Evolutionary conservation across 1,284 basidiomycete species (phyloP), one percentile per base, ranked within the genome.

Genomic region (Peniophora sp.): DNA sequence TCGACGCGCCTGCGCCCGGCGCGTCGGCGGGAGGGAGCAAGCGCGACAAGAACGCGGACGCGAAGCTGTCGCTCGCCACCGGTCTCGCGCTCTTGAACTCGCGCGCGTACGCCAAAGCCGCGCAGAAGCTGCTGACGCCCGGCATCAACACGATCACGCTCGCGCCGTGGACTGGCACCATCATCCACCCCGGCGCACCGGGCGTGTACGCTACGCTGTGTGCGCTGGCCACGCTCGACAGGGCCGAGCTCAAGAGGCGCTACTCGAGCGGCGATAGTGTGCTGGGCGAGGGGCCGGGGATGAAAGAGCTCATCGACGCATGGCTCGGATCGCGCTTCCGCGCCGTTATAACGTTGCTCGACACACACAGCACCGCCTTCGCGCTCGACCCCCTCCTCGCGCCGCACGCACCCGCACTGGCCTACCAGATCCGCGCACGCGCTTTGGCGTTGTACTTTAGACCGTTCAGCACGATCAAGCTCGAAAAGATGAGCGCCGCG

Each of bases 291-390:
- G 75, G 80, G 1, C 73, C 79, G 27, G 91, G 90, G 62, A 81
- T 94, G 48, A 92, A 95, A 59, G 91, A 93, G 52, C 76, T 95
- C 36, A 72, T 93, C 36, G 87, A 88, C 53, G 79, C 85, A 3
- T 95, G 92, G 67, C 83, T 89, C 73, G 72, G 74, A 52, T 92
- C 85, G 61, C 83, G 86, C 57, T 95, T 94, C 73, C 88, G 86
- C 62, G 76, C 70, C 3, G 86, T 88, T 8, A 74, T 95, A 3
- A 84, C 88, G 44, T 68, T 88, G 24, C 75, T 95, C 43, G 74
- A 80, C 3, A 73, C 74, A 54, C 82, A 85, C 61, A 84, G 85
- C 84, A 78, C 86, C 5, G 79, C 89, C 42, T 86, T 93, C 61
- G 68, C 71, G 34, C 69, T 90, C 23, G 91, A 94, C 62, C 73